A percentile compares a stretch with the other conserved stretches of the same genome.
These are phyloP conservation scores for Claviceps sp. DNA, from an alignment of 2,329 filamentous ascomycete species.

Conservation along the genomic window DNA sequence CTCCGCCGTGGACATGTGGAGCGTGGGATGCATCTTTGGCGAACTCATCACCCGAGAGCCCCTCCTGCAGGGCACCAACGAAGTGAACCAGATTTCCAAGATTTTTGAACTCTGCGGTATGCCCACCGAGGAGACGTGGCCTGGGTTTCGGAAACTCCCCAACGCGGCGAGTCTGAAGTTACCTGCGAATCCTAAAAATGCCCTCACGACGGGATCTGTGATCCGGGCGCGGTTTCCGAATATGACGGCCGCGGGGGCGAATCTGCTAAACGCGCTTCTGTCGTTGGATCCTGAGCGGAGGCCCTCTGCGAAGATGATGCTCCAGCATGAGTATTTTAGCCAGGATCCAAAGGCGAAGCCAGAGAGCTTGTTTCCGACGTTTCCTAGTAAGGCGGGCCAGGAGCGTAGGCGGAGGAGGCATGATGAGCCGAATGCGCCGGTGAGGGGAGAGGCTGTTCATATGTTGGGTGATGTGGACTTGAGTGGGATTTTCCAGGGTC, in stretches of 20 bases:
- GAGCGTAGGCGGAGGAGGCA: slow-evolving; percentile 60
- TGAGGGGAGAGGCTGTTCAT: slow-evolving; percentile 52
- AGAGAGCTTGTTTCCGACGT: slow-evolving; percentile 89
- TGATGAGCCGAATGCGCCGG: slow-evolving; percentile 64
- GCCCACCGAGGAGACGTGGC: slow-evolving; percentile 73
- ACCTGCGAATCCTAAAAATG: slow-evolving; percentile 25
- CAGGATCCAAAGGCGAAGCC: slow-evolving; percentile 86
- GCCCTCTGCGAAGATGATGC: slow-evolving; percentile 58
- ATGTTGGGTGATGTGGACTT: slow-evolving; percentile 46
- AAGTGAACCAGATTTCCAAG: slow-evolving; percentile 76
- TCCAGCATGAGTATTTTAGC: slow-evolving; percentile 71
- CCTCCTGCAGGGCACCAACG: slow-evolving; percentile 76
- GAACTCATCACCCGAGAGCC: slow-evolving; percentile 78
- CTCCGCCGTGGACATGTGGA: slow-evolving; percentile 83
- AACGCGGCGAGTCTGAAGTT: slow-evolving; percentile 72
- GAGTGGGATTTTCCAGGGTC: slow-evolving; percentile 55
- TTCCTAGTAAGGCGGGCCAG: slow-evolving; percentile 87
- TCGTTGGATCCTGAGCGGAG: slow-evolving; percentile 59
- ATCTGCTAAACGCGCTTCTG: slow-evolving; percentile 56
- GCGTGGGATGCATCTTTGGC: slow-evolving; percentile 86
- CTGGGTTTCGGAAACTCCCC: slow-evolving; percentile 71
- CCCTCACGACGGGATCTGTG: slow-evolving; percentile 30
- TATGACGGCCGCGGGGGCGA: slow-evolving; percentile 60
- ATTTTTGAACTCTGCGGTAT: slow-evolving; percentile 86
- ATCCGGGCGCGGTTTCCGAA: slow-evolving; percentile 70